Evolutionary conservation across 2,329 filamentous ascomycete species (phyloP).

Genomic region (Orbilia javanica): DNA sequence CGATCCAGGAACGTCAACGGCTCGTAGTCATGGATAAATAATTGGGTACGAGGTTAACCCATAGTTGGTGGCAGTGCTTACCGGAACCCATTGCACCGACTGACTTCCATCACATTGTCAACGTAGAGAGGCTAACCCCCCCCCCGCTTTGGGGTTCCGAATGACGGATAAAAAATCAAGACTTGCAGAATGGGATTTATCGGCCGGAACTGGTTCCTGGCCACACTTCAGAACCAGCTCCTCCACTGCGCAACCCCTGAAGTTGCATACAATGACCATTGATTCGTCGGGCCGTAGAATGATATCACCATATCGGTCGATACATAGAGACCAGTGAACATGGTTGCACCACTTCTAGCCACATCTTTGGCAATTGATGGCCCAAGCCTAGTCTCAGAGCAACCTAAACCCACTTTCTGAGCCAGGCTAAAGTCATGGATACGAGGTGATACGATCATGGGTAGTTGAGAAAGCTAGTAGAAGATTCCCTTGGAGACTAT

Average conservation of each 20-base stretch:
- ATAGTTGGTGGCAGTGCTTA: neutral
- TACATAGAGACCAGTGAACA: too few species aligned
- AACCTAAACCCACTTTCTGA: neutral
- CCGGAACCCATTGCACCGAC: neutral
- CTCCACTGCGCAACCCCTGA: neutral
- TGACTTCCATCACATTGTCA: neutral
- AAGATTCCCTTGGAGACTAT: too few species aligned
- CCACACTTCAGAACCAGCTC: neutral
- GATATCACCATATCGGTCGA: neutral
- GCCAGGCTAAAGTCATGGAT: constrained; percentile 34
- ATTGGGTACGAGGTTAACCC: neutral
- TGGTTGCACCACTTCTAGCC: too few species aligned
- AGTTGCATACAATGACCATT: neutral
- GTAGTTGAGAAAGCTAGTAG: neutral
- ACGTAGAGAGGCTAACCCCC: neutral
- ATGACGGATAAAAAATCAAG: neutral
- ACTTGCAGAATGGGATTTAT: neutral
- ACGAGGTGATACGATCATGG: constrained; percentile 1
- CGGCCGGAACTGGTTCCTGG: neutral
- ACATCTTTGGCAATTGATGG: neutral
- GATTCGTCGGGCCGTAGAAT: neutral
- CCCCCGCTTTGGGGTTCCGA: neutral
- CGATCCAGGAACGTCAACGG: neutral
- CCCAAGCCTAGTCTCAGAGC: too few species aligned
- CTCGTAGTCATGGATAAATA: constrained; percentile 7